Base-by-base conservation (phyloP, 2,329 filamentous ascomycete genomes). In the Aspergillus ruber region DNA sequence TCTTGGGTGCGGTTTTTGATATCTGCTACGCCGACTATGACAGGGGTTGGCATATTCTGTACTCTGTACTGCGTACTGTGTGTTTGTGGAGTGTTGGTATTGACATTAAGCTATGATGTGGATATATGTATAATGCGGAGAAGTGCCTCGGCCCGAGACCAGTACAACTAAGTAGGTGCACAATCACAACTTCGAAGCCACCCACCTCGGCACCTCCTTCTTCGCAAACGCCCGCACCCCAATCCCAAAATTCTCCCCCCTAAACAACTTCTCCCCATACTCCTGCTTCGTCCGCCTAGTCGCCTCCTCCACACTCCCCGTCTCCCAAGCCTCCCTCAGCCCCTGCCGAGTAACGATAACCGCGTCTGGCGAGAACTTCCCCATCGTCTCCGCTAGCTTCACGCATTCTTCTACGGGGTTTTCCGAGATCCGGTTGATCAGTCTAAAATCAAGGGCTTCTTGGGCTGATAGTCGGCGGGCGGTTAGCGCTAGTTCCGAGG, bases 191-290 rank as follows among this genome's bases (percentile, higher is more conserved):
- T 50, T 50, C n/a, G 56, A 59, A 18, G 54, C 52, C 17, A 78
- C 82, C 90, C 90, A 96, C 66, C 89, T 81, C 0, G 90, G 74
- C 77, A 89, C 89, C 73, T 85, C 80, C 80, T 95, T 95, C 68
- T 87, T 85, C 32, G 70, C 69, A 67, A 80, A 81, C 4, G 78
- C 77, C 49, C 61, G 38, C 53, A 56, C 84, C 56, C 88, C 88
- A 67, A 95, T 85, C 79, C 95, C 95, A 72, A 95, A 88, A 69
- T 97, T 91, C 71, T 88, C 80, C 64, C 85, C 91, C 29, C 88
- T 88, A 71, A 95, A 93, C 60, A 95, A 62, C 4, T 44, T 83
- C 78, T 70, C 94, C 86, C 76, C 94, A 95, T 42, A 96, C 80
- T 51, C 87, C 80, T 68, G 89, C 78, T 77, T 95, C 85, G 69